Conservation (phyloP, 1,139 yeast species). For the Geotrichum carabidarum region DNA sequence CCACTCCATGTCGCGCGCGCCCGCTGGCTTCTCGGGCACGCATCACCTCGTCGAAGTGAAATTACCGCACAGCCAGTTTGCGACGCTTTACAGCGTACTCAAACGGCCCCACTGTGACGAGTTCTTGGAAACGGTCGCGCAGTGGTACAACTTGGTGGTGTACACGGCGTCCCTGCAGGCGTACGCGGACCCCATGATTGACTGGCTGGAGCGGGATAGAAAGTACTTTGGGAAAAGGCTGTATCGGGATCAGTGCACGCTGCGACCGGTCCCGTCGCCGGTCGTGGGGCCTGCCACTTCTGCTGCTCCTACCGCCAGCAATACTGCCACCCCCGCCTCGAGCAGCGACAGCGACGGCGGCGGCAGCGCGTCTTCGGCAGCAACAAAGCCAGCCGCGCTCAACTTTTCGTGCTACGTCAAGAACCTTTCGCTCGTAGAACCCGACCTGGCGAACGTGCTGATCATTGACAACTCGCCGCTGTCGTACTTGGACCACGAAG, state of each 20-base stretch:
- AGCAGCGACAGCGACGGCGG: neutral
- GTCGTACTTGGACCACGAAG: conserved; percentile 75
- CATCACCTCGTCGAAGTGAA: conserved; percentile 83
- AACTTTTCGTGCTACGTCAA: conserved; percentile 71
- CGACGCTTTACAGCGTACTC: conserved; percentile 83
- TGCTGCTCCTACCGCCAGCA: neutral
- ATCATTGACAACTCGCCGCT: conserved; percentile 91
- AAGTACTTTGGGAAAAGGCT: conserved; percentile 55
- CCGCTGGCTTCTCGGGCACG: neutral
- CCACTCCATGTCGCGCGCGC: conserved; percentile 54
- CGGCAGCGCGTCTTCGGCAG: neutral
- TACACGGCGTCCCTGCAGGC: conserved; percentile 81
- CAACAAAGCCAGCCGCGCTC: neutral
- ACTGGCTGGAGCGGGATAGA: conserved; percentile 64
- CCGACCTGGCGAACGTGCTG: conserved; percentile 64
- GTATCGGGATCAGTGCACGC: conserved; percentile 76
- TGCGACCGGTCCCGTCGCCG: conserved; percentile 25
- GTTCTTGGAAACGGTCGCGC: conserved; percentile 68
- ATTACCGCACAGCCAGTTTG: conserved; percentile 50
- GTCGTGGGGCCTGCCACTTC: neutral
- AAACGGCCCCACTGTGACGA: conserved; percentile 89
- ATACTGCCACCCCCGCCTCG: neutral
- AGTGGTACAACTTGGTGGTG: conserved; percentile 68
- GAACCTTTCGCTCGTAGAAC: conserved; percentile 56
- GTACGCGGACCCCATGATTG: conserved; percentile 95